Evolutionary conservation across 2,329 filamentous ascomycete genomes (phyloP), one percentile per base, ranked within the genome.

Genomic region (Lasiodiplodia sp.): DNA sequence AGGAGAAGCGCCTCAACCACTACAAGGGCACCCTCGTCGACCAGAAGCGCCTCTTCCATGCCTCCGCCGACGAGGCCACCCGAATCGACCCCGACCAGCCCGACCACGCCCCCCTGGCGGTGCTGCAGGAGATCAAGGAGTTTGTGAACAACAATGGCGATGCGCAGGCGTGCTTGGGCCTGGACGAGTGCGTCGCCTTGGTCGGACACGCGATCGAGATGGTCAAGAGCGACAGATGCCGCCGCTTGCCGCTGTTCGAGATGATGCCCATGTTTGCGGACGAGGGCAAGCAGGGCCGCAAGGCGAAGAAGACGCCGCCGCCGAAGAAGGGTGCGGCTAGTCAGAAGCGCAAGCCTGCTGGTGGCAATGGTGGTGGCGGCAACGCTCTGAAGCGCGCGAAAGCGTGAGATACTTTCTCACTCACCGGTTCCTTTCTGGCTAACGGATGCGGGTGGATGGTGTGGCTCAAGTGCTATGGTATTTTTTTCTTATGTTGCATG

Each of bases 41-140:
- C 2, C 52, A 67, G 6, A 74, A 72, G 6, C 57, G 70, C 18
- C 47, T 68, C 1, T 56, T 55, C 11, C 68, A 71, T 0, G 58
- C 69, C 2, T 72, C 72, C 3, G 70, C 69, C n/a, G 68, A 66
- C 16, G 66, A 53, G 14, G 71, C 75, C 5, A 58, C 67, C 0
- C 71, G 72, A 11, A 44, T 65, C 0, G 28, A 60, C 3, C 71
- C 72, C 4, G 53, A 51, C 47, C 78, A 78, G 66, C 67, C 73
- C 16, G 77, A 76, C 60, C 74, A 78, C 28, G 76, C 78, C 3
- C 77, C 78, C 0, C 74, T 80, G 28, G 69, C 75, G 5, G 73
- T 79, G 16, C 74, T 80, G 1, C 75, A 72, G 18, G 73, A 78
- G 65, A 70, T 80, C 2, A 52, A 28, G 31, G 25, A 37, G 28